These are phyloP conservation scores for Macrolepiota fuliginosa DNA, from an alignment of 768 basidiomycete species.

Conservation along the genomic window DNA sequence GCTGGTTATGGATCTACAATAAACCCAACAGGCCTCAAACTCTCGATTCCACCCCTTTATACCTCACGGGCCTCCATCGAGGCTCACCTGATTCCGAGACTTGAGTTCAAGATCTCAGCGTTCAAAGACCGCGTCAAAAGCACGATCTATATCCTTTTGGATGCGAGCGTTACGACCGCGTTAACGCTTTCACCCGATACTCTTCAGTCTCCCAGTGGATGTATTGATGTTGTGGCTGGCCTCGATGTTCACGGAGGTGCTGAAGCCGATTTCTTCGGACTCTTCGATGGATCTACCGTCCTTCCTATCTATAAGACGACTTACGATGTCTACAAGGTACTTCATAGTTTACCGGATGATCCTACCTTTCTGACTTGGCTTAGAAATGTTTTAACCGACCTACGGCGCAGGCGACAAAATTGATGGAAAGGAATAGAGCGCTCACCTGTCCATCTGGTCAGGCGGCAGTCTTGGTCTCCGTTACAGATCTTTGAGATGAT, in stretches of 20 bases:
- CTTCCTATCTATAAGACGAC: conserved; percentile 3
- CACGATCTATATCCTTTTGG: conserved; percentile 38
- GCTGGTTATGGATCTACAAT: not conserved
- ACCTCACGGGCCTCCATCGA: conserved; percentile 36
- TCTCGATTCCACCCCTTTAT: conserved; percentile 36
- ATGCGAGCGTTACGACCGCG: conserved; percentile 30
- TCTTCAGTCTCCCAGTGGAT: not conserved
- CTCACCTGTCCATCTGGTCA: not conserved
- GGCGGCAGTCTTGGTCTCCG: not conserved
- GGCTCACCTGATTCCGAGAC: conserved; percentile 46
- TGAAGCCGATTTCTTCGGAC: conserved; percentile 8
- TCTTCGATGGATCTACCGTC: not conserved
- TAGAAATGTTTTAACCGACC: not conserved
- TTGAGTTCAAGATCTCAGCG: conserved; percentile 43
- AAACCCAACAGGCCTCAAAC: conserved; percentile 29
- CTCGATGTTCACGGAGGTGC: conserved; percentile 12
- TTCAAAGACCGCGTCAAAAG: conserved; percentile 34
- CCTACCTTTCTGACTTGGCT: not conserved
- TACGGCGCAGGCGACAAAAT: not conserved
- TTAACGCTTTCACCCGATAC: conserved; percentile 17
- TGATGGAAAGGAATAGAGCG: not conserved
- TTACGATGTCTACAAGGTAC: conserved; percentile 3
- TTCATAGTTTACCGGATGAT: not conserved
- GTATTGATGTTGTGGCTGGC: conserved; percentile 6
- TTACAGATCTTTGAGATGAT: not conserved